Evolutionary conservation across 2,329 filamentous ascomycete genomes (phyloP).

Genomic region (Xylariaceae sp.): DNA sequence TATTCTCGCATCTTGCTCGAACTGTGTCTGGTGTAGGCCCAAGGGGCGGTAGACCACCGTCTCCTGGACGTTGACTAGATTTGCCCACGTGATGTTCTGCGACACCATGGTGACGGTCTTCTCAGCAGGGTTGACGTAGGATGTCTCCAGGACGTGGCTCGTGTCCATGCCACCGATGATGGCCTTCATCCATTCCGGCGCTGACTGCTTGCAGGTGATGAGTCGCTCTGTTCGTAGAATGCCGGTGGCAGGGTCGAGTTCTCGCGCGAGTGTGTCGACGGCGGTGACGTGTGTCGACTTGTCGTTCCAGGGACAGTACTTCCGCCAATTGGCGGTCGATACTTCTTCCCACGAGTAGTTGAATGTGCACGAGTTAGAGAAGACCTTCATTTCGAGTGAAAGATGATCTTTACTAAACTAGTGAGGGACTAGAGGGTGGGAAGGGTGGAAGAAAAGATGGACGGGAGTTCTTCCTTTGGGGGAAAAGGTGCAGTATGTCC

Average conservation of each 20-base stretch:
- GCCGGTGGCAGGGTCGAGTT: slow-evolving; percentile 58
- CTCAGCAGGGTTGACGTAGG: slow-evolving; percentile 81
- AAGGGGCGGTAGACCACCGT: slow-evolving; percentile 82
- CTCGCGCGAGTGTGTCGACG: slow-evolving; percentile 86
- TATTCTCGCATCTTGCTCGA: slow-evolving; percentile 88
- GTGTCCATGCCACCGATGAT: slow-evolving; percentile 80
- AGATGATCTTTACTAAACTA: slow-evolving; percentile 6
- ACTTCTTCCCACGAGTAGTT: slow-evolving; percentile 99
- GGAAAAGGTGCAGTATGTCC: background rate
- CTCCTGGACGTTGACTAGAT: slow-evolving; percentile 89
- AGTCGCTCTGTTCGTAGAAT: slow-evolving; percentile 65
- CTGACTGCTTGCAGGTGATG: slow-evolving; percentile 64
- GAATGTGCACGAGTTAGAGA: slow-evolving; percentile 86
- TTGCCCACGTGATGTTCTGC: slow-evolving; percentile 90
- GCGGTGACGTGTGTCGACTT: slow-evolving; percentile 96
- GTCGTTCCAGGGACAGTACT: slow-evolving; percentile 99
- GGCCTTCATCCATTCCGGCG: slow-evolving; percentile 78
- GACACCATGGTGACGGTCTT: slow-evolving; percentile 97
- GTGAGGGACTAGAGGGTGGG: background rate
- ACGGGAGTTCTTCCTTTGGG: background rate
- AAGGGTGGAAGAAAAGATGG: slow-evolving; percentile 1
- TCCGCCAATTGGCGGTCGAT: slow-evolving; percentile 95
- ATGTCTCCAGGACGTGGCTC: slow-evolving; percentile 91
- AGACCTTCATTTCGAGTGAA: slow-evolving; percentile 79
- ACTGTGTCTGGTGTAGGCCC: slow-evolving; percentile 67